Base-by-base conservation (phyloP, 179 eudicot species). In the Spinacia oleracea region DNA sequence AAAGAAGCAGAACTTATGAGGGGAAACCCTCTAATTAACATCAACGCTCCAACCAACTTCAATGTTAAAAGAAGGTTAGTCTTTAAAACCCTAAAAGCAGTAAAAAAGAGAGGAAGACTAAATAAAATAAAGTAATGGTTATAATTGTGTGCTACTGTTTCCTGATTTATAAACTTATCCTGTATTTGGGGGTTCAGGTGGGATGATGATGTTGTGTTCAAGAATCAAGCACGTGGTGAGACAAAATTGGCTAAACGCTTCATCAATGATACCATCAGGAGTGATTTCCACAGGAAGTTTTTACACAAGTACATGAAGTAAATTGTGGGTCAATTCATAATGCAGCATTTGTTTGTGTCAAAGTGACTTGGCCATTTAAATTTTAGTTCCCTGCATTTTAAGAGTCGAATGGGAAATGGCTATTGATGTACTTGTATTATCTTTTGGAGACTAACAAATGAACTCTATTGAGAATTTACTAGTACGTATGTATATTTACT, bases 131-230 rank as follows among this genome's bases (percentile, higher is more conserved):
- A n/a, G n/a, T n/a, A n/a, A n/a, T 51, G 40, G 23, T 34, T 4
- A 6, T 38, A 18, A 38, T 38, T n/a, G 60, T 56, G 21, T 4
- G 6, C 6, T 31, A 38, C 62, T 48, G 76, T 9, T 72, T 29
- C 7, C 32, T 11, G 40, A 38, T 38, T 38, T 2, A 4, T 32
- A 15, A 55, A 58, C 4, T 40, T 35, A 40, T 70, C 58, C 50
- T 42, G 29, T 62, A 45, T 32, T 18, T 74, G 40, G 70, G 70
- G 83, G 59, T 77, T 59, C 83, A 94, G 98, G 89, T 95, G 98
- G 97, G 98, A 95, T 86, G 98, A 93, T 82, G 98, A 95, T 84
- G 98, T 95, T 70, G 98, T 95, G 66, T 95, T 95, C 83, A 95
- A 95, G 90, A 95, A 95, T 88, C 98, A 93, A 85, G 86, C 98